Evolutionary conservation across 2,329 filamentous ascomycete genomes (phyloP).

Genomic region (Phyllachora maydis): DNA sequence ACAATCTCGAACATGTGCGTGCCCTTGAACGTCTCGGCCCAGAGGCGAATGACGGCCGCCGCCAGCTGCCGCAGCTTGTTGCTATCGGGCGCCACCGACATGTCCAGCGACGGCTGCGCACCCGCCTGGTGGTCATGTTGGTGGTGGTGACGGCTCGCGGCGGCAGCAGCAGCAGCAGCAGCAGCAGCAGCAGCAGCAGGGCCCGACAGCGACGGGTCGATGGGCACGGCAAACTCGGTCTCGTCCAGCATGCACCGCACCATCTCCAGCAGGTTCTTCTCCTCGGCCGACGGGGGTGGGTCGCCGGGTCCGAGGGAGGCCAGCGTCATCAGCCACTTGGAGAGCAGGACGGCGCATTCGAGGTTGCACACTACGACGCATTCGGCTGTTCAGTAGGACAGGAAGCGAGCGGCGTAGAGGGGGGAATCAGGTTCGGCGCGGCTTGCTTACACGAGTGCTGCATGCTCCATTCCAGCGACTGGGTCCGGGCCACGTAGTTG

Average conservation of each 20-base stretch:
- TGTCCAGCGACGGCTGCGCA: constrained; percentile 16
- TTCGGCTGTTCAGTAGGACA: too few relatives aligned
- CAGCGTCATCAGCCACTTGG: constrained; percentile 38
- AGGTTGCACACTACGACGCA: constrained; percentile 30
- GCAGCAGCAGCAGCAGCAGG: too few relatives aligned
- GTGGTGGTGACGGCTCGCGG: constrained; percentile 10
- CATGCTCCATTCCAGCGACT: constrained; percentile 41
- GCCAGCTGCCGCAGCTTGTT: constrained; percentile 32
- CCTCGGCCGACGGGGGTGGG: constrained; percentile 25
- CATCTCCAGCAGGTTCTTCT: constrained; percentile 31
- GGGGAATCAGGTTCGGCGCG: too few relatives aligned
- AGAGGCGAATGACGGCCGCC: constrained; percentile 34
- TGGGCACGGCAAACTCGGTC: constrained; percentile 38
- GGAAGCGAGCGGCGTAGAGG: neutral
- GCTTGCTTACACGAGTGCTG: constrained; percentile 36
- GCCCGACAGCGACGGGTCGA: constrained; percentile 31
- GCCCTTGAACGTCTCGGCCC: constrained; percentile 41
- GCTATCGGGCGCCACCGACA: constrained; percentile 23
- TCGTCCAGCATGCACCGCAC: constrained; percentile 38
- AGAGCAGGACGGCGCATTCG: constrained; percentile 38
- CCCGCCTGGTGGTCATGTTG: too few relatives aligned
- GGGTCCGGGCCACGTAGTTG: constrained; percentile 38
- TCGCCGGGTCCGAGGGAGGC: constrained; percentile 28
- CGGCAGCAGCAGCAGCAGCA: too few relatives aligned
- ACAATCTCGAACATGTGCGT: constrained; percentile 40